Conservation (phyloP, 2,329 filamentous ascomycete species). For the Tolypocladium endophyticum region DNA sequence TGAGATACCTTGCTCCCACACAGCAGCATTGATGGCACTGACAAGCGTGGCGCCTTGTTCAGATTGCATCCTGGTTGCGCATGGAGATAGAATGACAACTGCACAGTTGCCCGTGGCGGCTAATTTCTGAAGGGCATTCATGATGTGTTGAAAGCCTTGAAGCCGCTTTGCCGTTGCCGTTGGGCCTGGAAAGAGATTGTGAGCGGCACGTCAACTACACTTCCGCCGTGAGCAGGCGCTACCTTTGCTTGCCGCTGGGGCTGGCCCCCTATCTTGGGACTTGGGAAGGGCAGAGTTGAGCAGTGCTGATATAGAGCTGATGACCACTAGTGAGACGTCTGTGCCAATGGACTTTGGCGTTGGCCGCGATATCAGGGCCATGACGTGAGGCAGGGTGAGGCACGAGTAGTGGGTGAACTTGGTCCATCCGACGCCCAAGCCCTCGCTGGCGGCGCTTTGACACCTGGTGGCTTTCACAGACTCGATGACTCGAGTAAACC, state of each 20-base stretch:
- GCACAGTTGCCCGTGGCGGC: slow-evolving; percentile 64
- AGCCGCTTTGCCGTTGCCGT: slow-evolving; percentile 31
- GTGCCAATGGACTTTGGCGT: slow-evolving; percentile 50
- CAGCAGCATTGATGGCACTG: slow-evolving; percentile 61
- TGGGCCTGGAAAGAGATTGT: slow-evolving; percentile 17
- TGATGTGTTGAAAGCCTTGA: slow-evolving; percentile 49
- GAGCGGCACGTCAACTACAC: not conserved
- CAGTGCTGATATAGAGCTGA: slow-evolving; percentile 69
- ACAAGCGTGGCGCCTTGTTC: slow-evolving; percentile 58
- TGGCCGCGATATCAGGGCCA: slow-evolving; percentile 65
- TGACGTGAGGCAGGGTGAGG: slow-evolving; percentile 56
- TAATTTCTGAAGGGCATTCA: slow-evolving; percentile 63
- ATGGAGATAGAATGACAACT: slow-evolving; percentile 67
- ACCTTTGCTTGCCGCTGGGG: slow-evolving; percentile 30
- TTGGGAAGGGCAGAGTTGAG: slow-evolving; percentile 70
- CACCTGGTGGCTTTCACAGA: slow-evolving; percentile 6
- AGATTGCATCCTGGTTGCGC: slow-evolving; percentile 67
- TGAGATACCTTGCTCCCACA: slow-evolving; percentile 72
- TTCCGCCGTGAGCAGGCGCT: not conserved
- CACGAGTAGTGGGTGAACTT: slow-evolving; percentile 40
- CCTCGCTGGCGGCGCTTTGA: slow-evolving; percentile 2
- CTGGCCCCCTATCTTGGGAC: slow-evolving; percentile 27
- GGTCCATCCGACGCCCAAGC: slow-evolving; percentile 11
- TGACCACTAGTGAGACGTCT: slow-evolving; percentile 57
- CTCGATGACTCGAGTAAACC: slow-evolving; percentile 16